phyloP scores from a whole-genome alignment of 352 stramenopile species.

The Thalassiosira sp. region DNA sequence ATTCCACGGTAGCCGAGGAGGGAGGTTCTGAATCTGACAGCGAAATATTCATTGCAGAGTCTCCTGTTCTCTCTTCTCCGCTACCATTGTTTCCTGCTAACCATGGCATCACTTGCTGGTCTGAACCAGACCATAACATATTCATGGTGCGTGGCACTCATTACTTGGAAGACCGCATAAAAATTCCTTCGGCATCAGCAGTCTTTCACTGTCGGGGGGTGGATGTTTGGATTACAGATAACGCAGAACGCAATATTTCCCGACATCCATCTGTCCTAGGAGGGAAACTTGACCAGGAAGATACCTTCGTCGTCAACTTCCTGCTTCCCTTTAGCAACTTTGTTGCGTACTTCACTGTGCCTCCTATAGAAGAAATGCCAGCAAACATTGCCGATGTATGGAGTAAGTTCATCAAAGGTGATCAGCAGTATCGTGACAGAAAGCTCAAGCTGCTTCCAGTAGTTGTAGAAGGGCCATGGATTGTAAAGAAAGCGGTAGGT shows the following conservation, averaged over 20 bases:
- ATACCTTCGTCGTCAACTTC: slow-evolving; percentile 84
- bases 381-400: slow-evolving; percentile 67
- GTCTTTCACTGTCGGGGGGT: slow-evolving; percentile 77
- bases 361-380: slow-evolving; percentile 68
- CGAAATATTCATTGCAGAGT: slow-evolving; percentile 23
- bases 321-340: slow-evolving; percentile 83
- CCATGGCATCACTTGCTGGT: slow-evolving; percentile 74
- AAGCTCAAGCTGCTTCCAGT: slow-evolving; percentile 82
- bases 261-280: slow-evolving; percentile 78
- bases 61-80: slow-evolving; percentile 62
- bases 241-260: slow-evolving; percentile 78
- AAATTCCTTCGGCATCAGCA: slow-evolving; percentile 64
- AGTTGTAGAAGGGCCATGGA: slow-evolving; percentile 82
- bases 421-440: slow-evolving; percentile 81
- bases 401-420: slow-evolving; percentile 74
- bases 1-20: slow-evolving; percentile 51
- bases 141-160: slow-evolving; percentile 75
- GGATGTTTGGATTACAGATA: slow-evolving; percentile 82
- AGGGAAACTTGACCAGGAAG: slow-evolving; percentile 68
- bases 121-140: slow-evolving; percentile 64
- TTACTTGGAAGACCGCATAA: slow-evolving; percentile 77
- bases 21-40: slow-evolving; percentile 30
- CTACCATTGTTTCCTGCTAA: slow-evolving; percentile 73
- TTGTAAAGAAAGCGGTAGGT: slow-evolving; percentile 80
- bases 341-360: slow-evolving; percentile 78